Base-by-base conservation (phyloP, 805 yeast genomes). In the Phaffomyces thermotolerans region DNA sequence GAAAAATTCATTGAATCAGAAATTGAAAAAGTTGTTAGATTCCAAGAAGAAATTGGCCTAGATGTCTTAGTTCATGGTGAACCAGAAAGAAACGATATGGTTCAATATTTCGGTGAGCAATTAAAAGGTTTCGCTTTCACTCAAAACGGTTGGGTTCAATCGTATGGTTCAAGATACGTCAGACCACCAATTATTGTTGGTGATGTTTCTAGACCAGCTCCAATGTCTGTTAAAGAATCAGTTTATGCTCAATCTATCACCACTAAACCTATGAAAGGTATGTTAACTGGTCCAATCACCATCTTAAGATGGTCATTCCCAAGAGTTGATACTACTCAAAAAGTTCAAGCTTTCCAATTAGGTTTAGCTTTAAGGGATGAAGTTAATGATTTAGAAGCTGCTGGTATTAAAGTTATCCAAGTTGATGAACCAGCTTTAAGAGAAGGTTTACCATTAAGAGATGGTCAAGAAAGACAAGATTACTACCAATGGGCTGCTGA, bases 51-150 rank as follows among this genome's bases (percentile, higher is more conserved):
- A 70, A 81, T 91, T 65, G 99, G 95, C 60, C 81, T 93, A 63
- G 99, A 93, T 68, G 98, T 93, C 61, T 78, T 91, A 60, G 99
- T 93, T 57, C 99, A 93, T 75, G 99, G 99, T 78, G 99, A 93
- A 79, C 99, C 99, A 72, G 99, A 93, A 82, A 86, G 99, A 82
- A 93, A 93, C 78, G 99, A 93, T 78, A 93, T 93, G 99, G 99
- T 93, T 64, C 99, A 93, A 79, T 93, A 91, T 84, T 93, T 93
- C 58, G 99, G 99, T 79, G 99, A 93, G 78, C 89, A 88, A 78
- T 78, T 93, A 69, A 84, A 86, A 67, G 99, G 99, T 73, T 93
- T 85, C 69, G 96, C 95, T 59, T 93, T 93, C 82, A 93, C 99
- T 73, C 76, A 85, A 60, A 88, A 88, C 80, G 99, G 99, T 73